Base-by-base conservation (phyloP, 495 filamentous ascomycete species). In the Hyaloscypha variabilis region DNA sequence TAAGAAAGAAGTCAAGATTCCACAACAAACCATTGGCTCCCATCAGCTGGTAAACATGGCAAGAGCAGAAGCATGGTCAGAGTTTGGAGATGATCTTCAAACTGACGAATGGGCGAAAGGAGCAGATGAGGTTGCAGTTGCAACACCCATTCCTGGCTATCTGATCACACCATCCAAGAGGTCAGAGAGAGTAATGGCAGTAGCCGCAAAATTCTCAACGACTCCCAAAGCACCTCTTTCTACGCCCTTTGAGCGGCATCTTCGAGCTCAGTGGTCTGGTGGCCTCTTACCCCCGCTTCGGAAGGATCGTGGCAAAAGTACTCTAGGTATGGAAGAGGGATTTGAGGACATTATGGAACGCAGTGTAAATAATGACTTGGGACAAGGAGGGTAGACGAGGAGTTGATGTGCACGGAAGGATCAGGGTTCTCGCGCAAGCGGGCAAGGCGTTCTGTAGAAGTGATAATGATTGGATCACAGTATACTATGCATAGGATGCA, bases 111-210 rank as follows among this genome's bases (percentile, higher is more conserved):
- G 61, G 64, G 58, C 56, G 1, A 67, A 52, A 53, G 70, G 62
- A 54, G 30, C 65, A 17, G 68, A 71, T 17, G 63, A 64, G 21
- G 54, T 56, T 42, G 58, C 76, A n/a, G 79, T 71, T 17, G 81
- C 71, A 25, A 75, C 74, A 10, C 74, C 83, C 5, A 61, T 86
- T 17, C 84, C 85, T 21, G 86, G 75, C 52, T 84, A 82, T 70
- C 66, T 86, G 59, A 80, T 74, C 50, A 88, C 86, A 8, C 86
- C 86, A 31, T 87, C 85, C 6, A 87, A 82, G 71, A 76, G 83
- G 69, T 80, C 81, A 29, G 82, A 83, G 34, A 75, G 83, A 30
- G 82, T 82, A 14, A 82, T 77, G 68, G 78, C 78, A 23, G 69
- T 86, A 46, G 81, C 81, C 14, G 78, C 63, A 30, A 64, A 51